Base-by-base conservation (phyloP, 176 grass and related monocot genomes). In the Aegilops tauschii region DNA sequence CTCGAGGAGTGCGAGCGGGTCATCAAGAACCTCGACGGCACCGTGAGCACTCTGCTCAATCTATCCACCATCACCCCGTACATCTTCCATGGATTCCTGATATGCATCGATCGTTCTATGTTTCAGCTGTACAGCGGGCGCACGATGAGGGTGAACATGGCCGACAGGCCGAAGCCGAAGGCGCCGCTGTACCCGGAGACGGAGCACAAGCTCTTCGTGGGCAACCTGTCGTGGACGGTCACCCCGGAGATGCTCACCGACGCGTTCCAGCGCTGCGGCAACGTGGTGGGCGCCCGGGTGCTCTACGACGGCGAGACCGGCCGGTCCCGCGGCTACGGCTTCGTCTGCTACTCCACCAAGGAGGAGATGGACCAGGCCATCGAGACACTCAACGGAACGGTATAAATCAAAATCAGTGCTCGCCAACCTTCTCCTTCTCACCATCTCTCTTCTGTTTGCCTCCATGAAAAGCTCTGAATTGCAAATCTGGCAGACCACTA, bases 351-450 rank as follows among this genome's bases (percentile, higher is more conserved):
- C 70, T 91, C 92, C 1, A 88, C 85, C 80, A 92, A 85, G 87
- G 97, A 98, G 72, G 97, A 98, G 90, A 96, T 98, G 94, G 92
- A 94, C 16, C 82, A 85, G 25, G 94, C 97, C 1, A 62, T 98
- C n/a, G 78, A 89, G 54, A 75, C 78, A 28, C 94, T 98, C 80
- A 89, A 94, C 9, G 94, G 94, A 86, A 84, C 64, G 86, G 97
- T 98, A 63, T 70, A 89, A 10, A 63, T 82, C 9, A 2, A 9
- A 13, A 4, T 25, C 23, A 25, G 23, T 25, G 23, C 23, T 25
- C 23, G 23, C 23, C 23, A 25, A 25, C 23, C 23, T 25, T 25
- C 23, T 25, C 23, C 23, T 25, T 25, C 23, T 20, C 61, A 12
- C n/a, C 13, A 9, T 11, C 5, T 67, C 16, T 31, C 28, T 52